A percentile compares a stretch with the other conserved stretches of the same genome.
Conservation (phyloP, 371 early-diverging fungal species). For the Umbelopsis sp. region DNA sequence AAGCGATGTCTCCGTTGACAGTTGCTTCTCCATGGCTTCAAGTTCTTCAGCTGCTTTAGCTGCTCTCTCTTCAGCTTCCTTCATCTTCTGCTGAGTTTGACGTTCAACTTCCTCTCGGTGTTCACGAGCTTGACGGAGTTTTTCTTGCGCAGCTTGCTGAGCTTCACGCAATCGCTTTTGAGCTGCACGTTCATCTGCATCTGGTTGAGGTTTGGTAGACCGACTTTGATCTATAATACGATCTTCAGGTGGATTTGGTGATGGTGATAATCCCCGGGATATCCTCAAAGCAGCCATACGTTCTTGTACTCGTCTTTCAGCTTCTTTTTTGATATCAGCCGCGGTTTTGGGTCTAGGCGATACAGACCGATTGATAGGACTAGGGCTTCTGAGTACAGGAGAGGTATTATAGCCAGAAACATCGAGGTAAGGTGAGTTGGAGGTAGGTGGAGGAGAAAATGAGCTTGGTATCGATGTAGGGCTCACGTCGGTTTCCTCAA, state of each 20-base stretch:
- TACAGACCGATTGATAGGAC: neutral
- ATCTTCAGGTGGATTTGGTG: conserved; percentile 23
- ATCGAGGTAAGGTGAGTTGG: neutral
- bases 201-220: conserved; percentile 15
- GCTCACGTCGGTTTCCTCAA: conserved; percentile 20
- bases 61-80: conserved; percentile 15
- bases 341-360: conserved; percentile 48
- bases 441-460: conserved; percentile 14
- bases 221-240: conserved; percentile 20
- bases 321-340: conserved; percentile 58
- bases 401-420: neutral
- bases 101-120: conserved; percentile 10
- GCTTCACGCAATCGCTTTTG: conserved; percentile 11
- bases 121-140: conserved; percentile 6
- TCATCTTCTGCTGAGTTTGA: conserved; percentile 12
- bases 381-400: neutral
- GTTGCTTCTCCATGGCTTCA: neutral
- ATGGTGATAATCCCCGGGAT: conserved; percentile 21
- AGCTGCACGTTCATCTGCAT: conserved; percentile 21
- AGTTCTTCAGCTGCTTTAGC: conserved; percentile 14
- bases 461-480: neutral
- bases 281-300: conserved; percentile 46
- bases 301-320: conserved; percentile 57
- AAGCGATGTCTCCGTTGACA: conserved; percentile 4
- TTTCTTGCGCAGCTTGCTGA: conserved; percentile 12